Evolutionary conservation across 192 early-diverging fungal genomes (phyloP).

Genomic region (Gonapodya prolifera): DNA sequence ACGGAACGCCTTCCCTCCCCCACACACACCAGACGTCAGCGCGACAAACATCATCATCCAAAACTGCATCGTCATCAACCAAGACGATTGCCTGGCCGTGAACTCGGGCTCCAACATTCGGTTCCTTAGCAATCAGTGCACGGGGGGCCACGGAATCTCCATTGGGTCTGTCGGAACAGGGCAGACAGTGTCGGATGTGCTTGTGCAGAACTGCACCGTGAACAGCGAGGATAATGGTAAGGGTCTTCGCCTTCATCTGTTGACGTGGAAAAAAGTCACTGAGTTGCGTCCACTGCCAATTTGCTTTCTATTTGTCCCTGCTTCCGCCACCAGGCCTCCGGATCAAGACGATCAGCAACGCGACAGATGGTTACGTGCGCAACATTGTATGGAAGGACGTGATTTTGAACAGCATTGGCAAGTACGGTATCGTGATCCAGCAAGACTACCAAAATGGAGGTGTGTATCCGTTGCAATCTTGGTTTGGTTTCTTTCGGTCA

Average conservation of each 20-base stretch:
- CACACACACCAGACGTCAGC: neutral
- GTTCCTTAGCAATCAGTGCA: conserved; percentile 22
- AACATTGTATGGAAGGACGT: conserved; percentile 30
- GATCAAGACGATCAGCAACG: conserved; percentile 32
- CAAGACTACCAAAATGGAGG: conserved; percentile 31
- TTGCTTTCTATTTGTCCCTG: neutral
- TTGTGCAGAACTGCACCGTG: conserved; percentile 15
- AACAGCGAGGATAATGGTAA: conserved; percentile 22
- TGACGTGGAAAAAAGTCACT: neutral
- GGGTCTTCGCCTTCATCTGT: neutral
- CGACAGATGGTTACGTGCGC: conserved; percentile 23
- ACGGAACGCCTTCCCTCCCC: neutral
- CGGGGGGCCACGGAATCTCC: conserved; percentile 18
- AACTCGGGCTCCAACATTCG: conserved; percentile 29
- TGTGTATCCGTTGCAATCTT: no score
- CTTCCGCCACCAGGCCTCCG: conserved; percentile 19
- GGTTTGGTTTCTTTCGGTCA: no score
- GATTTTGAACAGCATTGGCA: conserved; percentile 17
- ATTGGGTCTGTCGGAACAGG: conserved; percentile 17
- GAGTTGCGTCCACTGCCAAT: neutral
- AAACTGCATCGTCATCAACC: conserved; percentile 23
- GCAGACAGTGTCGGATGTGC: conserved; percentile 23
- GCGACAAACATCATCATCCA: conserved; percentile 20
- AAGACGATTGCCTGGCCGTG: conserved; percentile 36
- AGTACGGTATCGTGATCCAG: conserved; percentile 25